A percentile compares a stretch with the other conserved stretches of the same genome.
phyloP scores from a whole-genome alignment of 129 eudicot species.

The Lactuca sativa region DNA sequence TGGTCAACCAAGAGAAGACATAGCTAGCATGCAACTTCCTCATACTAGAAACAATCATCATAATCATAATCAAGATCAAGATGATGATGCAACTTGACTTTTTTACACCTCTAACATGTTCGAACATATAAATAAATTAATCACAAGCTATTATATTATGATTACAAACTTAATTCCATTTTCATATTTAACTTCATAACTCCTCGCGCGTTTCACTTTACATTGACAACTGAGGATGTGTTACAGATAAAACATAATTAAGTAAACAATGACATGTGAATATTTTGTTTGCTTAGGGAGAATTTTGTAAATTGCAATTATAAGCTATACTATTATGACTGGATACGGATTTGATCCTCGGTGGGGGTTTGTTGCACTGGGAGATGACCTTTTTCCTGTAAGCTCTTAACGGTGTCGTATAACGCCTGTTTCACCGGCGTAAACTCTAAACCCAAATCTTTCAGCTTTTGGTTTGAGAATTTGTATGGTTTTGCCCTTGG shows the following conservation, averaged over 20 bases:
- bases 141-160: neutral
- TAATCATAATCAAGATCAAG: neutral
- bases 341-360: conserved; percentile 56
- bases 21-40: conserved; percentile 89
- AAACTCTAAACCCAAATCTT: conserved; percentile 86
- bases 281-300: neutral
- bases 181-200: neutral
- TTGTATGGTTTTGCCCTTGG: conserved; percentile 89
- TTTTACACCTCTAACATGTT: conserved; percentile 29
- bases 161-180: neutral
- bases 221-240: neutral
- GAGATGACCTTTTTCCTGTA: conserved; percentile 91
- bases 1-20: conserved; percentile 73
- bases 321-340: conserved; percentile 34
- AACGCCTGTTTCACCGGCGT: conserved; percentile 69
- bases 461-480: conserved; percentile 86
- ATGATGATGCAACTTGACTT: conserved; percentile 17
- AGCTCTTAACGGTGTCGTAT: conserved; percentile 86
- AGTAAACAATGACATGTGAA: neutral
- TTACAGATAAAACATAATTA: neutral
- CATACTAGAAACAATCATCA: conserved; percentile 30
- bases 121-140: neutral
- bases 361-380: conserved; percentile 56
- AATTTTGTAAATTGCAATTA: neutral
- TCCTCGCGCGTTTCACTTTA: neutral